Conservation (phyloP, 164 flowering plant genomes). For the Amborella trichopoda region DNA sequence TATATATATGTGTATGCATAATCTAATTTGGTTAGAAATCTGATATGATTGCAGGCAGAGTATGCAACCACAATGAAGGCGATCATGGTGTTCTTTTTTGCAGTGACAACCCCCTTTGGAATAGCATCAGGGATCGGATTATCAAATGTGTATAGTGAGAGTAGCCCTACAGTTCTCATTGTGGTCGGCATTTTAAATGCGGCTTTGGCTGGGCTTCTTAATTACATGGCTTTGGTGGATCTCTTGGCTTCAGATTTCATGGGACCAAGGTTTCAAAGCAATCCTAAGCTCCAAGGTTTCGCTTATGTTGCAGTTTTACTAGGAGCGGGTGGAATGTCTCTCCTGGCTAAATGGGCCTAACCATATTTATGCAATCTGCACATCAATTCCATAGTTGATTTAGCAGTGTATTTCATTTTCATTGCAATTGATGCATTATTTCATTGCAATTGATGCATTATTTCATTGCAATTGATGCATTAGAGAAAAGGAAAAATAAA, state of each 20-base stretch:
- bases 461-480: too few species aligned
- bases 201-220: conserved; percentile 36
- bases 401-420: too few species aligned
- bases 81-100: conserved; percentile 36
- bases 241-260: conserved; percentile 40
- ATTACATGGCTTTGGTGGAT: conserved; percentile 52
- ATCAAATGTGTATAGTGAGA: conserved; percentile 21
- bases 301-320: conserved; percentile 31
- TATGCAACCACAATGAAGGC: conserved; percentile 15
- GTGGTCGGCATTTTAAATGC: conserved; percentile 32
- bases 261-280: conserved; percentile 35
- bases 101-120: conserved; percentile 33
- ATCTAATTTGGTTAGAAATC: too few species aligned
- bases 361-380: too few species aligned
- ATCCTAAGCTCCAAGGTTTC: conserved; percentile 26
- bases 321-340: conserved; percentile 47
- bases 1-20: too few species aligned
- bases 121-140: conserved; percentile 25
- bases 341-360: conserved; percentile 47
- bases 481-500: too few species aligned
- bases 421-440: too few species aligned
- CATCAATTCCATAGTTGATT: too few species aligned
- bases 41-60: conserved; percentile 28
- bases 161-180: conserved; percentile 27
- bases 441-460: too few species aligned